A percentile compares a stretch with the other conserved stretches of the same genome.
Conservation (phyloP, 139 green algal genomes). For the Trebouxia sp. region DNA sequence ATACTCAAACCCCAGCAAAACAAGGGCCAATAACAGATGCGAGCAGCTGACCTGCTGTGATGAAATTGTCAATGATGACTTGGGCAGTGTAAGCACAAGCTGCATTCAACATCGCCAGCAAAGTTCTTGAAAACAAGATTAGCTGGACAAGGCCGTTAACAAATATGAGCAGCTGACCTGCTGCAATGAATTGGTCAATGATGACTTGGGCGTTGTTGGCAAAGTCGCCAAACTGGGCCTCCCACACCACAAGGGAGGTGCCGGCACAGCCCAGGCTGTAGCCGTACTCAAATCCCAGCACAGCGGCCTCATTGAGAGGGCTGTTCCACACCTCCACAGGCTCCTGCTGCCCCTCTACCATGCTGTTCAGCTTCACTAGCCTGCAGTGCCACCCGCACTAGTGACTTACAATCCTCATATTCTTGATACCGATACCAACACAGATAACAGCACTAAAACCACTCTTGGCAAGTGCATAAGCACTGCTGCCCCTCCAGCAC, state of each 20-base stretch:
- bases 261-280: conserved; percentile 65
- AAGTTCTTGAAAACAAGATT: no score
- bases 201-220: conserved; percentile 86
- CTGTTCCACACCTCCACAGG: conserved; percentile 66
- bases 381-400: background rate
- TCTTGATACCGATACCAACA: no score
- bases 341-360: conserved; percentile 59
- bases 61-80: no score
- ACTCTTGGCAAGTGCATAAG: no score
- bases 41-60: no score
- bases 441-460: no score
- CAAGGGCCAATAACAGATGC: no score
- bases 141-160: no score
- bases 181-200: conserved; percentile 81
- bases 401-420: background rate
- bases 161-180: conserved; percentile 31
- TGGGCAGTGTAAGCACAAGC: no score
- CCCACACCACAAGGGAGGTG: conserved; percentile 72
- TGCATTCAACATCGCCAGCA: no score
- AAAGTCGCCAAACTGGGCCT: conserved; percentile 94
- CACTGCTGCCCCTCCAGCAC: no score
- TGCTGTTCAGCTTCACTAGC: conserved; percentile 58
- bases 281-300: conserved; percentile 87
- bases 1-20: conserved; percentile 84
- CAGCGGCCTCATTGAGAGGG: conserved; percentile 64